These are phyloP conservation scores for Rosa persica DNA, from an alignment of 306 rosid genomes.

Conservation along the genomic window DNA sequence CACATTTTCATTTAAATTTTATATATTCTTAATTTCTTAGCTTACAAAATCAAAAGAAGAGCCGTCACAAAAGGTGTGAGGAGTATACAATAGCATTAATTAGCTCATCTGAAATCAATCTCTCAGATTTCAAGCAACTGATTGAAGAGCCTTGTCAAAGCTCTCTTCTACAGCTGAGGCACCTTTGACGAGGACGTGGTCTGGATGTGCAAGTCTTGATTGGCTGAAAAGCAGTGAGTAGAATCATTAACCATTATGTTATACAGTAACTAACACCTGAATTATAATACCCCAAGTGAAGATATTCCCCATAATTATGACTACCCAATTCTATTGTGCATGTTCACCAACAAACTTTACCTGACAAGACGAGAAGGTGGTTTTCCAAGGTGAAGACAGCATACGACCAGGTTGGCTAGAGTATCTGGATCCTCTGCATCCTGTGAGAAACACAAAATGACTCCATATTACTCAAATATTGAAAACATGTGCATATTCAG, in stretches of 20 bases:
- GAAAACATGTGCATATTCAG: background rate
- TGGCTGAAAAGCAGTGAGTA: slow-evolving; percentile 65
- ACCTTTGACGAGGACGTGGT: slow-evolving; percentile 81
- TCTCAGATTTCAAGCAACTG: slow-evolving; percentile 54
- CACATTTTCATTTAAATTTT: slow-evolving; percentile 33
- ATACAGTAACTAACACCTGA: background rate
- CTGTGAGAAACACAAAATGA: slow-evolving; percentile 48
- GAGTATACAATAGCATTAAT: slow-evolving; percentile 35
- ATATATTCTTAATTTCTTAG: slow-evolving; percentile 21
- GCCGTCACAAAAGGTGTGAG: slow-evolving; percentile 26
- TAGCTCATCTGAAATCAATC: slow-evolving; percentile 15
- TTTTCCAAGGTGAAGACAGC: slow-evolving; percentile 94
- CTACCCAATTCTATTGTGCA: background rate
- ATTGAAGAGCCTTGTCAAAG: slow-evolving; percentile 84
- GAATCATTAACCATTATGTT: slow-evolving; percentile 6
- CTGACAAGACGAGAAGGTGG: slow-evolving; percentile 90
- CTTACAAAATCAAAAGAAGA: slow-evolving; percentile 34
- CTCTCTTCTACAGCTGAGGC: slow-evolving; percentile 71
- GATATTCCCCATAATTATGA: background rate
- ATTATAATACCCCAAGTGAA: background rate
- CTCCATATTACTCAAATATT: slow-evolving; percentile 5
- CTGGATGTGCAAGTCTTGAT: slow-evolving; percentile 85
- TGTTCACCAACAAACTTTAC: slow-evolving; percentile 34
- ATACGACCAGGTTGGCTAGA: slow-evolving; percentile 88
- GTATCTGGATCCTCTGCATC: slow-evolving; percentile 99